Conservation (phyloP, 371 early-diverging fungal species). For the Haplosporangium sp. region DNA sequence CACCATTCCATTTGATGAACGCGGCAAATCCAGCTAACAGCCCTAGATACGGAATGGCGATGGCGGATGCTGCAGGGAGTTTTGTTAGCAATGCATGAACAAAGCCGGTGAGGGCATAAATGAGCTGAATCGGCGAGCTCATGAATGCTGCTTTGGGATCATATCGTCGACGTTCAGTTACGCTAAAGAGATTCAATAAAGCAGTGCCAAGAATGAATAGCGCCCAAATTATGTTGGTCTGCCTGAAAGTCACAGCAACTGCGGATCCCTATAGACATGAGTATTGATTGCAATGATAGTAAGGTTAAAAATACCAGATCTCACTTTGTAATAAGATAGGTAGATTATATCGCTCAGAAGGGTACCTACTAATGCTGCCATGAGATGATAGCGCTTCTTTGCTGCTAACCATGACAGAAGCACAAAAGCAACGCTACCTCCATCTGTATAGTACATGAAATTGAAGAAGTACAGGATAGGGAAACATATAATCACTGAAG, state of each 20-base stretch:
- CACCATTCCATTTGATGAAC: slow-evolving; percentile 85
- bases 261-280: slow-evolving; percentile 58
- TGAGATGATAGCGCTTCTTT: slow-evolving; percentile 58
- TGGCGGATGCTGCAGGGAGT: slow-evolving; percentile 2
- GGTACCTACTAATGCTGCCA: slow-evolving; percentile 69
- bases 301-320: neutral
- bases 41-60: slow-evolving; percentile 54
- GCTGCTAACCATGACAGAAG: slow-evolving; percentile 74
- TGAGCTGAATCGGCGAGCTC: slow-evolving; percentile 17
- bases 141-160: slow-evolving; percentile 43
- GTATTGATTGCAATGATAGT: neutral
- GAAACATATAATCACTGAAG: slow-evolving; percentile 74
- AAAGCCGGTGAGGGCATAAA: slow-evolving; percentile 23
- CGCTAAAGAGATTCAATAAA: slow-evolving; percentile 23
- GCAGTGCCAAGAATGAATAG: slow-evolving; percentile 66
- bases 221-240: slow-evolving; percentile 94
- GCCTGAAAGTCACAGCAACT: slow-evolving; percentile 80
- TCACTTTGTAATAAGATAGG: neutral
- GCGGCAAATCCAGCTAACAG: slow-evolving; percentile 65
- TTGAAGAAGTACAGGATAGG: slow-evolving; percentile 89
- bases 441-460: slow-evolving; percentile 93
- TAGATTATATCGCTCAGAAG: neutral
- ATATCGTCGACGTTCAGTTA: slow-evolving; percentile 32
- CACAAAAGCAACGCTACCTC: slow-evolving; percentile 85
- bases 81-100: slow-evolving; percentile 24